phyloP scores from a whole-genome alignment of 208 protist genomes.

The Trichomonas gallinae region DNA sequence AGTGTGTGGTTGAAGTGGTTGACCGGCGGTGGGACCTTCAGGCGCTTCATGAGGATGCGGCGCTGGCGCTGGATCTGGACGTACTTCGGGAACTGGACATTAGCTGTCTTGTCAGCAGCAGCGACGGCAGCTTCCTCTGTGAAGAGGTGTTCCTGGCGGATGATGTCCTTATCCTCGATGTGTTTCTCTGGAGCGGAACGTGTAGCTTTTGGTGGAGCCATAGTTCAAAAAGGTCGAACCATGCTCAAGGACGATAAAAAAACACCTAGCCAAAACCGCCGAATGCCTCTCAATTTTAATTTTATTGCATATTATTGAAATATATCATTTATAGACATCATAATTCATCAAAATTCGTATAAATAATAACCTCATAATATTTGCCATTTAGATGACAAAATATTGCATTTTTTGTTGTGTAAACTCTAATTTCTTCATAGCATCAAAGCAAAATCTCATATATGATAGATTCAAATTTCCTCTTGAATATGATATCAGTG shows the following conservation, averaged over 20 bases:
- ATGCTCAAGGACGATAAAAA: background rate
- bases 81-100: slow-evolving; percentile 76
- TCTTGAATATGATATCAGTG: too few species aligned
- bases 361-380: too few species aligned
- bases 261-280: too few species aligned
- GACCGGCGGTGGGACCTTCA: slow-evolving; percentile 81
- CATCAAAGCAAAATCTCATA: too few species aligned
- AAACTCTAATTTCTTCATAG: too few species aligned
- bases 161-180: background rate
- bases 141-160: background rate
- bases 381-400: too few species aligned
- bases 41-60: slow-evolving; percentile 78
- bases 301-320: too few species aligned
- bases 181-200: background rate
- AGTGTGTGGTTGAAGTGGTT: slow-evolving; percentile 70
- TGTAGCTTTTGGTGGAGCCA: background rate
- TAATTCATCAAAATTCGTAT: too few species aligned
- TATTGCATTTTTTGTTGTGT: too few species aligned
- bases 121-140: background rate
- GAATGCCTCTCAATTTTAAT: too few species aligned
- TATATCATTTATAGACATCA: too few species aligned
- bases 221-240: background rate
- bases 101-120: background rate
- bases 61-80: slow-evolving; percentile 92
- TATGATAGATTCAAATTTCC: too few species aligned